Base-by-base conservation (phyloP, 768 basidiomycete genomes). In the Mycena kentingensis region DNA sequence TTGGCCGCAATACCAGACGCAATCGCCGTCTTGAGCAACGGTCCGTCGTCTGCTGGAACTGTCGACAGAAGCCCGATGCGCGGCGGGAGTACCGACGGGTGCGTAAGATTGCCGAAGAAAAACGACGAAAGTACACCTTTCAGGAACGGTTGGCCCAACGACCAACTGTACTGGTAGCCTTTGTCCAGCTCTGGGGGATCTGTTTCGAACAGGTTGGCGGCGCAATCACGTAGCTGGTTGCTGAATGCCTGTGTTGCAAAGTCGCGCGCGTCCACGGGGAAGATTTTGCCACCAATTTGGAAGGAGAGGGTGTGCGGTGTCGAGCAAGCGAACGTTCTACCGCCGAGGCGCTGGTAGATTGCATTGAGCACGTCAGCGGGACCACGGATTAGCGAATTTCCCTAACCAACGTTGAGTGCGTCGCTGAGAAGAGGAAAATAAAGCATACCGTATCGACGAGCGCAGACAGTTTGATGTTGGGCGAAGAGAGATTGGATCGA, bases 231-330 rank as follows among this genome's bases (percentile, higher is more conserved):
- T 0, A 76, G 69, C 18, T 70, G 64, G 45, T 73, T 70, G 1
- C 65, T 52, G 45, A 65, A 71, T 3, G 67, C 70, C 54, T 80
- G 80, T 5, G 66, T 66, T 3, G 77, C 70, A 53, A 90, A 85
- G 66, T 91, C 90, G 22, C 87, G 81, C 15, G 88, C 84, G 65
- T 90, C 90, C 19, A 90, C 79, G 0, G 87, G 80, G 69, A 90
- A 92, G 24, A 80, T 64, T 54, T 73, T 72, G 10, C 89, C 87
- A 15, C 82, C 85, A 41, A 92, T 87, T 48, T 79, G 68, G 65
- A 91, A 92, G 1, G 78, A 69, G 22, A 90, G 71, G 0, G 72
- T 83, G 60, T 90, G 89, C 0, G 84, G 77, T 13, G 74, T 71
- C 0, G 77, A 64, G 66, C 89, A 90, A 12, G 78, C 67, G 60